Evolutionary conservation across 768 basidiomycete species (phyloP).

Genomic region (Ramaria rubella): DNA sequence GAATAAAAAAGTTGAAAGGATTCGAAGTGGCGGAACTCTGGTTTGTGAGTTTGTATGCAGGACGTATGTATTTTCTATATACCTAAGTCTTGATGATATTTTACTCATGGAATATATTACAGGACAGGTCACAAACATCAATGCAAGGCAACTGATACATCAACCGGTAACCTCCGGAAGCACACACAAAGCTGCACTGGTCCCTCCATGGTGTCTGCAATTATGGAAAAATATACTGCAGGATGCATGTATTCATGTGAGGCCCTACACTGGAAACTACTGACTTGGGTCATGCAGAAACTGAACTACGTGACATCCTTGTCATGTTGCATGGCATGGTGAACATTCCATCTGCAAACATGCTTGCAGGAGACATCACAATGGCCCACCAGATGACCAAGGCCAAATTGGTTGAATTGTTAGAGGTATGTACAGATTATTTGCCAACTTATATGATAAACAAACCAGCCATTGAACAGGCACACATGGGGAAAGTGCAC

Average conservation of each 20-base stretch:
- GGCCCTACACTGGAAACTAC: neutral
- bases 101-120: neutral
- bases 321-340: neutral
- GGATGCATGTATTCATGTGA: neutral
- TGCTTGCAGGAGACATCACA: neutral
- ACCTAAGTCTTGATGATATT: neutral
- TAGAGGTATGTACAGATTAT: neutral
- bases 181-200: neutral
- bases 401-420: neutral
- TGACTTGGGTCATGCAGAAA: neutral
- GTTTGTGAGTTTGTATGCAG: neutral
- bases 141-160: neutral
- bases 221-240: neutral
- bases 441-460: too few species aligned
- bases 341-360: neutral
- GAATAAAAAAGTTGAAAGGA: neutral
- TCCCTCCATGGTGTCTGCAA: neutral
- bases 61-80: neutral
- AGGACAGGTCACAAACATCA: neutral
- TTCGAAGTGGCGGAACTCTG: neutral
- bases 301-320: neutral
- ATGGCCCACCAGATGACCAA: neutral
- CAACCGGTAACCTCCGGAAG: neutral
- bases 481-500: neutral
- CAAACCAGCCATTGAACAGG: neutral